Evolutionary conservation across 371 early-diverging fungal species (phyloP).

Genomic region (Massospora cicadina): DNA sequence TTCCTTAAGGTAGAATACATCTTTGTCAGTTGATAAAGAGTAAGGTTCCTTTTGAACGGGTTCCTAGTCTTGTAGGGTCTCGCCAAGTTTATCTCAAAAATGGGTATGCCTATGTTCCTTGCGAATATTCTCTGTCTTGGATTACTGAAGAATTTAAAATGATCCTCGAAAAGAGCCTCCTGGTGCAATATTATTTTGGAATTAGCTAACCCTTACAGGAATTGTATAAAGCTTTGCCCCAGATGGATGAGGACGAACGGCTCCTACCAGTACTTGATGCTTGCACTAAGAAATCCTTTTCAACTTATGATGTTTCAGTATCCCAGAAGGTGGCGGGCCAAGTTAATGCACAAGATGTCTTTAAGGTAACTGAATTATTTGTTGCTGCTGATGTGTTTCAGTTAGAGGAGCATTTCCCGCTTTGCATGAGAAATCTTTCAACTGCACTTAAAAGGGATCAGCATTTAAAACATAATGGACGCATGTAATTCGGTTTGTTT

Average conservation of each 20-base stretch:
- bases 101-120: conserved; percentile 77
- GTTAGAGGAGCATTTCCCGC: conserved; percentile 61
- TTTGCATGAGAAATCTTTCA: conserved; percentile 81
- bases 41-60: conserved; percentile 69
- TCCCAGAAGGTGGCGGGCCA: conserved; percentile 24
- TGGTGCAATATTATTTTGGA: conserved; percentile 18
- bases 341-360: conserved; percentile 37
- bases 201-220: conserved; percentile 18
- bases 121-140: conserved; percentile 46
- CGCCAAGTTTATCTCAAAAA: conserved; percentile 48
- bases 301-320: conserved; percentile 23
- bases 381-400: conserved; percentile 11
- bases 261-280: conserved; percentile 70
- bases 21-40: background rate
- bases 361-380: background rate
- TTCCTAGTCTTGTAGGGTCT: conserved; percentile 47
- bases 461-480: conserved; percentile 75
- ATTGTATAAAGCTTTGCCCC: conserved; percentile 55
- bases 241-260: conserved; percentile 88
- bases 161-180: conserved; percentile 33
- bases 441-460: conserved; percentile 39
- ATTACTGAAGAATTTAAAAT: conserved; percentile 60
- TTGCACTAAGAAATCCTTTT: conserved; percentile 32
- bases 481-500: conserved; percentile 86
- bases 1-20: conserved; percentile 27